phyloP scores from a whole-genome alignment of 345 rosid species.

The Ceriops zippeliana region DNA sequence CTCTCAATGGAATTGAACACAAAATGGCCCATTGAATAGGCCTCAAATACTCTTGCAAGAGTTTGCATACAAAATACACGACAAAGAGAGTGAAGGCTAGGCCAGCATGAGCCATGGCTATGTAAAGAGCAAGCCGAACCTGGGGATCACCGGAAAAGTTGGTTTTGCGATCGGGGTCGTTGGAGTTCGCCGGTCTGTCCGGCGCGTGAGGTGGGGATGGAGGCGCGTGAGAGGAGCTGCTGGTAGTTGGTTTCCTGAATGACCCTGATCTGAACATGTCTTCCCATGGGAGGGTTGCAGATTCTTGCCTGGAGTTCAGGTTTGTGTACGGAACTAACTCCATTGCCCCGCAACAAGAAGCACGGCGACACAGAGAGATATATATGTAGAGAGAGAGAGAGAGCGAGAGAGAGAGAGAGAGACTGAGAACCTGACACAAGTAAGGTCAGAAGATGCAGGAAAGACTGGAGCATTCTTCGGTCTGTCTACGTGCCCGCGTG shows the following conservation, averaged over 20 bases:
- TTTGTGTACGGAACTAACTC: slow-evolving; percentile 74
- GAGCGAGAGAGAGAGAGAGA: background rate
- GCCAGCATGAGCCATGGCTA: slow-evolving; percentile 98
- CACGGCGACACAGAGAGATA: background rate
- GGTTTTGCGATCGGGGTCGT: slow-evolving; percentile 24
- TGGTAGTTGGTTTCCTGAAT: slow-evolving; percentile 54
- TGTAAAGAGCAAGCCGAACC: slow-evolving; percentile 84
- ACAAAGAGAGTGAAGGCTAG: slow-evolving; percentile 64
- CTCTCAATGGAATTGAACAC: slow-evolving; percentile 89
- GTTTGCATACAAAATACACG: slow-evolving; percentile 63
- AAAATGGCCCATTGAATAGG: slow-evolving; percentile 95
- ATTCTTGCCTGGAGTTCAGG: slow-evolving; percentile 41
- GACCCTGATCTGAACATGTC: slow-evolving; percentile 97
- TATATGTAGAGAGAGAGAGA: no score
- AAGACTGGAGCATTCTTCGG: background rate
- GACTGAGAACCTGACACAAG: background rate
- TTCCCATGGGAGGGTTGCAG: slow-evolving; percentile 66
- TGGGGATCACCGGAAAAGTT: slow-evolving; percentile 60
- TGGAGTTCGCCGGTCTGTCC: slow-evolving; percentile 2
- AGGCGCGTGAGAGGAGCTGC: slow-evolving; percentile 26
- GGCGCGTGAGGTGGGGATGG: slow-evolving; percentile 23
- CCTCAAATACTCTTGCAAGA: slow-evolving; percentile 75
- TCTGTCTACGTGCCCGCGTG: background rate
- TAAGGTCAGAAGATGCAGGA: background rate
- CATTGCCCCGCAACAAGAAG: slow-evolving; percentile 31